Evolutionary conservation across 495 filamentous ascomycete species (phyloP).

Genomic region (Penicillium alfredii): DNA sequence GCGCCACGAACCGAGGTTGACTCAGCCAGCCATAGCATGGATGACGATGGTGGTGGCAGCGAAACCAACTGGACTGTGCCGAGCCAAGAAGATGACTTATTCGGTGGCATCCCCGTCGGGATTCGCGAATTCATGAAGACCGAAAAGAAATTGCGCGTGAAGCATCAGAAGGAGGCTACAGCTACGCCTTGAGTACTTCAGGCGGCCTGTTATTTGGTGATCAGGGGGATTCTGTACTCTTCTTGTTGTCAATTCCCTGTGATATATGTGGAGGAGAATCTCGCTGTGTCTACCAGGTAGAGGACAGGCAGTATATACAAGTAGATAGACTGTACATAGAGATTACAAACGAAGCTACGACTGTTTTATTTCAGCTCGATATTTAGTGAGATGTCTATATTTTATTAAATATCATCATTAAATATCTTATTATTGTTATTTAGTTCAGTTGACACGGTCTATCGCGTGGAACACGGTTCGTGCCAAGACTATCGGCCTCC

Average conservation of each 20-base stretch:
- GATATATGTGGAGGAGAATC: slow-evolving; percentile 1
- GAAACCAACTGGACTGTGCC: slow-evolving; percentile 56
- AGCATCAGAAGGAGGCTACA: slow-evolving; percentile 42
- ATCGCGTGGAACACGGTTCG: no score
- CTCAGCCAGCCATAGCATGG: slow-evolving; percentile 53
- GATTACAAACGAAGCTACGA: slow-evolving; percentile 7
- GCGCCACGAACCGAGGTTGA: slow-evolving; percentile 34
- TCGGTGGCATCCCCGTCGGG: slow-evolving; percentile 80
- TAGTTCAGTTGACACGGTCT: no score
- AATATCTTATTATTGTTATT: no score
- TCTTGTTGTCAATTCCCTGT: slow-evolving; percentile 11
- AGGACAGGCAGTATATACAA: no score
- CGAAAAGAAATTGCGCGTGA: slow-evolving; percentile 84
- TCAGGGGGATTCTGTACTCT: no score
- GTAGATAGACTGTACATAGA: slow-evolving; percentile 23
- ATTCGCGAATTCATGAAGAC: slow-evolving; percentile 97
- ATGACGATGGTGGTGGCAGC: slow-evolving; percentile 76
- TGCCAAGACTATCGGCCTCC: not conserved
- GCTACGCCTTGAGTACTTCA: slow-evolving; percentile 12
- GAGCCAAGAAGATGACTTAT: slow-evolving; percentile 48
- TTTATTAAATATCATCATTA: not conserved
- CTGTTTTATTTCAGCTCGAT: not conserved
- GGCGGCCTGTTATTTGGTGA: not conserved
- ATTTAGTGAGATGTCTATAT: not conserved
- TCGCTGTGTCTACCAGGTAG: no score